Evolutionary conservation across 352 stramenopile species (phyloP), one percentile per base, ranked within the genome.

Genomic region (Phytophthora pisi): DNA sequence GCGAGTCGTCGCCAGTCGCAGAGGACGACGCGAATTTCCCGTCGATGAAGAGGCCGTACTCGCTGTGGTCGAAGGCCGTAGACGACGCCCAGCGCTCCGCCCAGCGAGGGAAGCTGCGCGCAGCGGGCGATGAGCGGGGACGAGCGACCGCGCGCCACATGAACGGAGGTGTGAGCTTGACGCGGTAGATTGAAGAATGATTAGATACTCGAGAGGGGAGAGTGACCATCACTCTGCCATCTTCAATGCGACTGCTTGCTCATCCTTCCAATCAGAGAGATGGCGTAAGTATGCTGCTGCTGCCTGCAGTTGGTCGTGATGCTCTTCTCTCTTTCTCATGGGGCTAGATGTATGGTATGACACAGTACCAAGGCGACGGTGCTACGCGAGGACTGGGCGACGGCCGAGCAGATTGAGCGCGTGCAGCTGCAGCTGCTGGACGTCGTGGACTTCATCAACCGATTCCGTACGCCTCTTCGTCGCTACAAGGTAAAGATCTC

Each of bases 371-470:
- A 69, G 16, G 68, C 71, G 18, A 30, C 60, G 45, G 68, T 84
- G 15, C 54, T 91, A n/a, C 71, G 70, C 2, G 74, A 86, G 51
- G 80, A 89, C 68, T 91, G 82, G 82, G 66, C 79, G n/a, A 72
- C 65, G 13, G 68, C 71, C 3, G 78, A 82, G 53, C 68, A 75
- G 46, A 75, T 83, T 28, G 78, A 88, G 31, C 51, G 61, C 6
- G 74, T 88, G 49, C 78, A 89, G 26, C 57, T 87, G 4, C 74
- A 86, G 53, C 67, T 91, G 49, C 61, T 87, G 16, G 71, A 88
- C 42, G 62, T 91, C 20, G 77, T 89, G 38, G 78, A 89, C 49
- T 84, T 81, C 58, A 73, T 91, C 62, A 89, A 89, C 58, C 71
- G 67, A 50, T 89, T 91, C 63, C 75, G 80, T 89, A 73, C 63